These are phyloP conservation scores for Nemania abortiva DNA, from an alignment of 2,329 filamentous ascomycete species.

Conservation along the genomic window DNA sequence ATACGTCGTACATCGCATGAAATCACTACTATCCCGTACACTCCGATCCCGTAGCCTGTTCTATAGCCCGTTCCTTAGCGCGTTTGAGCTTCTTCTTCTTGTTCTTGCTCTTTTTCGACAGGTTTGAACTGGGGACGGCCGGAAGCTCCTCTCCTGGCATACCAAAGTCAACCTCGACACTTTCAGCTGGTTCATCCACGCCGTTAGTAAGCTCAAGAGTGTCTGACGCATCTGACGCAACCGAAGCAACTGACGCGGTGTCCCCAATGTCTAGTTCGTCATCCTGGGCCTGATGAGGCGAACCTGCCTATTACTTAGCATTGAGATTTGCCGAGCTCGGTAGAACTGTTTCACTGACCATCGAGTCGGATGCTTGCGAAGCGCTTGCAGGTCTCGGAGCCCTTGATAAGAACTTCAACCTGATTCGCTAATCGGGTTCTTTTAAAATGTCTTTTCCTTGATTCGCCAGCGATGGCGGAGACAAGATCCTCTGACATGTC, in stretches of 20 bases:
- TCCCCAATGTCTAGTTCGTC: background rate
- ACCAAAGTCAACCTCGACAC: background rate
- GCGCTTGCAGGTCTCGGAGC: slow-evolving; percentile 29
- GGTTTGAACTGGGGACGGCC: too few relatives aligned
- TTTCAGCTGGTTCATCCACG: background rate
- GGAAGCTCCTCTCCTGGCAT: too few relatives aligned
- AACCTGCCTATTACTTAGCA: slow-evolving; percentile 2
- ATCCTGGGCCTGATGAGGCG: background rate
- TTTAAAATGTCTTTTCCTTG: background rate
- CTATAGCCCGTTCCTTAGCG: background rate
- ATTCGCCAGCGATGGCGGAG: slow-evolving; percentile 26
- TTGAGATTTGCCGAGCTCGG: background rate
- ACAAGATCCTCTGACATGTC: slow-evolving; percentile 24
- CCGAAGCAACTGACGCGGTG: background rate
- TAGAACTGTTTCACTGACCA: slow-evolving; percentile 4
- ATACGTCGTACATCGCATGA: background rate
- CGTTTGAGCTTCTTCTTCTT: background rate
- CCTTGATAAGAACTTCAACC: slow-evolving; percentile 25
- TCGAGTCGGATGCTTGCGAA: slow-evolving; percentile 23
- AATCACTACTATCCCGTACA: too few relatives aligned
- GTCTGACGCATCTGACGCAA: background rate
- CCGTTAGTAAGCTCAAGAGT: background rate
- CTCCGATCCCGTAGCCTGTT: too few relatives aligned
- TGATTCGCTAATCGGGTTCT: slow-evolving; percentile 22
- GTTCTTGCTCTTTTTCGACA: background rate